Evolutionary conservation across 2,329 filamentous ascomycete genomes (phyloP).

Genomic region (Thermoascus crustaceus): DNA sequence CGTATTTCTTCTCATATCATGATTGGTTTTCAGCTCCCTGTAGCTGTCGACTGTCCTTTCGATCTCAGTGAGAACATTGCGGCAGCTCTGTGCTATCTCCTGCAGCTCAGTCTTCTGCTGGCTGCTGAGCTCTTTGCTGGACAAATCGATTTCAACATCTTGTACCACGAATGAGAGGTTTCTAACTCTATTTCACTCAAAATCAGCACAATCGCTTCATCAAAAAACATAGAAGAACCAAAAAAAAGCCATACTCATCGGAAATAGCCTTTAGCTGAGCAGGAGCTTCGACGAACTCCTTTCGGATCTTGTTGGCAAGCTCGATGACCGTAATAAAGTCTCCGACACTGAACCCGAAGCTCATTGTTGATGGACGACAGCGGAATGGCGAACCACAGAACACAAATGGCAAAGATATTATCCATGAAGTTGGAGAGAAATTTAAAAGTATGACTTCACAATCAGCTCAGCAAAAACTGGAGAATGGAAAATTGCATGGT

Average conservation of each 20-base stretch:
- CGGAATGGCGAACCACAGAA: too few relatives aligned
- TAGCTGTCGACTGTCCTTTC: conserved; percentile 1
- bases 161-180: conserved; percentile 19
- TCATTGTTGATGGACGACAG: too few relatives aligned
- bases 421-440: too few relatives aligned
- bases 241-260: too few relatives aligned
- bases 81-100: conserved; percentile 11
- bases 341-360: conserved; percentile 27
- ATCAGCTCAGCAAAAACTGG: too few relatives aligned
- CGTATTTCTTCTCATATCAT: too few relatives aligned
- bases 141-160: conserved; percentile 16
- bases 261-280: conserved; percentile 18
- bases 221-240: too few relatives aligned
- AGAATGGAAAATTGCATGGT: too few relatives aligned
- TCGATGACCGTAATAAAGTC: conserved; percentile 24
- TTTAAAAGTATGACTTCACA: too few relatives aligned
- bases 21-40: conserved; percentile 5
- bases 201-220: too few relatives aligned
- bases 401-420: too few relatives aligned
- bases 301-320: conserved; percentile 18
- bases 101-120: conserved; percentile 13
- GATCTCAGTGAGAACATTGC: conserved; percentile 9
- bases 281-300: conserved; percentile 19
- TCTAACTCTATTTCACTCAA: conserved; percentile 17
- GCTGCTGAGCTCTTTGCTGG: conserved; percentile 8